These are phyloP conservation scores for Leccinum variabile DNA, from an alignment of 1,284 basidiomycete genomes.

Conservation along the genomic window DNA sequence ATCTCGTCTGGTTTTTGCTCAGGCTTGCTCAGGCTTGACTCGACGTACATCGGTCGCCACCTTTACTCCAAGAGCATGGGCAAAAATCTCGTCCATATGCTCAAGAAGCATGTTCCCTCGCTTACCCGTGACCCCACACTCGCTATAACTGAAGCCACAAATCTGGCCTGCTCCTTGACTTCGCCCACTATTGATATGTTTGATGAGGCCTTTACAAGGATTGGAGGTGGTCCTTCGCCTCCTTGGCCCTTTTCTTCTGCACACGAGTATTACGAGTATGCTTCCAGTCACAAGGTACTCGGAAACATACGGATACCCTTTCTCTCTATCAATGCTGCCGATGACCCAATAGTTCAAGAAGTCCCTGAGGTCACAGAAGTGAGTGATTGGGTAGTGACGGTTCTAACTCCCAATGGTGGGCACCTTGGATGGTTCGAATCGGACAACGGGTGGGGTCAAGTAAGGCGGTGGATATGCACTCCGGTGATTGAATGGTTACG, in stretches of 20 bases:
- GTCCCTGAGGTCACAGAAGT: constrained; percentile 59
- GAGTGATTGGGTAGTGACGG: constrained; percentile 70
- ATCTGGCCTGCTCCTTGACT: constrained; percentile 46
- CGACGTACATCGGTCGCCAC: constrained; percentile 61
- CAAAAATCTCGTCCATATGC: constrained; percentile 68
- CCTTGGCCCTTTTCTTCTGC: constrained; percentile 80
- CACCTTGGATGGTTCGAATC: constrained; percentile 95
- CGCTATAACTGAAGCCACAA: constrained; percentile 49
- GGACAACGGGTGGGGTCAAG: constrained; percentile 41
- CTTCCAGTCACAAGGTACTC: constrained; percentile 54
- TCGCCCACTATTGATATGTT: constrained; percentile 60
- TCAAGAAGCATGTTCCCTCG: constrained; percentile 59
- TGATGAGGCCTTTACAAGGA: constrained; percentile 67
- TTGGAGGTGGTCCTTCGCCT: constrained; percentile 77
- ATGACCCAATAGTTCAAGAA: constrained; percentile 84
- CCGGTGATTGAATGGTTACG: constrained; percentile 78
- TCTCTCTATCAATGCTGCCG: constrained; percentile 84
- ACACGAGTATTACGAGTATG: constrained; percentile 82
- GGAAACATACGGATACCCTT: constrained; percentile 65
- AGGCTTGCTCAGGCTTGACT: constrained; percentile 51
- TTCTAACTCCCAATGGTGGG: constrained; percentile 79
- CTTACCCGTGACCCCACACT: constrained; percentile 54
- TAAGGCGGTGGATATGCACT: constrained; percentile 67
- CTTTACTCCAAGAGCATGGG: constrained; percentile 87
- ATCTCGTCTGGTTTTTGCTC: constrained; percentile 17